Evolutionary conservation across 2,329 filamentous ascomycete genomes (phyloP), one percentile per base, ranked within the genome.

Genomic region (Colletotrichum theobromicola): DNA sequence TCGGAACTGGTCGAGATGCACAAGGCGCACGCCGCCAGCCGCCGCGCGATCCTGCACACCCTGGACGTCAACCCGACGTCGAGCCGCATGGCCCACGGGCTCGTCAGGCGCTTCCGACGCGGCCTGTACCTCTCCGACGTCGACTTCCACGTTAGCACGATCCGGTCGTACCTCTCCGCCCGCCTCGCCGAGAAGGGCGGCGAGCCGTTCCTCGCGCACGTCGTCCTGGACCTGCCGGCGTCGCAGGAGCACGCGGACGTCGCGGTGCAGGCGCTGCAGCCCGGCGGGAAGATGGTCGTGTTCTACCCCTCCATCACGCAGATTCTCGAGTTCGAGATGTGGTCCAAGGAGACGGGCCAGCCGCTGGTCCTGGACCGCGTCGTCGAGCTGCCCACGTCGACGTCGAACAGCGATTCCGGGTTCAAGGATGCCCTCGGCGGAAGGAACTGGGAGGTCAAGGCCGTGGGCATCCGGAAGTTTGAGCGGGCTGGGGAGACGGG

Each of bases 281-380:
- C 89, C 2, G 90, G 94, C 79, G 94, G 92, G 0, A 85, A 90
- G 10, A 85, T 96, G 35, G 86, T 93, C 16, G 87, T 95, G 2
- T 97, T 95, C 84, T 92, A 91, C 77, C 94, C 94, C 1, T 94
- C 92, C 78, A 91, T 97, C 73, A 95, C 94, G 12, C 94, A 96
- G 82, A 93, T 96, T 70, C 91, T 89, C 53, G 88, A 92, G 7
- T 94, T 93, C 73, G 85, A 93, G 32, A 84, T 88, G 18, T 81
- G 85, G 50, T 88, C 92, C 35, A 88, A 88, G 72, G 83, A 88
- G 32, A 84, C 90, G 15, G 83, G 82, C 4, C 84, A 94, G 67
- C 90, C 90, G 18, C 68, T 89, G 26, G 82, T 87, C 30, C 82
- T 92, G 10, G 91, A 93, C 50, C 88, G 86, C 58, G 90, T 92